Evolutionary conservation across 2,329 filamentous ascomycete species (phyloP).

Genomic region (Nemania diffusa): DNA sequence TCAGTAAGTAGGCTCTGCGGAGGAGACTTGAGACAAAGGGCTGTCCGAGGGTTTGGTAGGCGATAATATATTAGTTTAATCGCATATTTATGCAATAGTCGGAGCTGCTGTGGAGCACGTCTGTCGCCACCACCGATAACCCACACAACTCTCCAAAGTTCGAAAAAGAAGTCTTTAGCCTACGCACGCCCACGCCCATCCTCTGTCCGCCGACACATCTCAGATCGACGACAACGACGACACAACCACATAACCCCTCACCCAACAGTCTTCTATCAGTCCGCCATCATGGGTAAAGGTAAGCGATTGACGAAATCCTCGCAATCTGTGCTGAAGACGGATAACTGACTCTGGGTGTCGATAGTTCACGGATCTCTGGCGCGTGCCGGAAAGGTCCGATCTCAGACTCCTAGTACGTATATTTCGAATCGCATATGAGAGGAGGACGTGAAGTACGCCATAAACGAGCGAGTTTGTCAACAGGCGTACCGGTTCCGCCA

Average conservation of each 20-base stretch:
- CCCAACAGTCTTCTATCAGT: slow-evolving; percentile 43
- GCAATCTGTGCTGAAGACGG: background rate
- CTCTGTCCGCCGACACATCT: slow-evolving; percentile 20
- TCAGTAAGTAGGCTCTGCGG: background rate
- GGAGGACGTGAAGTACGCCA: background rate
- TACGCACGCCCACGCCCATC: slow-evolving; percentile 12
- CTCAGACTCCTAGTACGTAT: slow-evolving; percentile 84
- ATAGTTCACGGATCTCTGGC: slow-evolving; percentile 70
- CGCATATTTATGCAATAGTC: background rate
- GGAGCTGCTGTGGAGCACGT: background rate
- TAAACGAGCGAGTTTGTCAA: background rate
- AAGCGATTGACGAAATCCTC: background rate
- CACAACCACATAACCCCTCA: slow-evolving; percentile 40
- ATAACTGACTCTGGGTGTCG: background rate
- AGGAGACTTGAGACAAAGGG: background rate
- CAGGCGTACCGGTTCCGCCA: background rate
- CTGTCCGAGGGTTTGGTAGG: background rate
- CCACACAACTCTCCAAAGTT: slow-evolving; percentile 10
- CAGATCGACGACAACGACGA: slow-evolving; percentile 28
- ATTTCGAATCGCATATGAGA: background rate
- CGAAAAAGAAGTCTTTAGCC: slow-evolving; percentile 18
- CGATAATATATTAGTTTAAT: background rate
- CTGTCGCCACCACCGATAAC: slow-evolving; percentile 2
- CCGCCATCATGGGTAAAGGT: slow-evolving; percentile 52
- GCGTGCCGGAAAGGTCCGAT: slow-evolving; percentile 92